Conservation (phyloP, 1,284 basidiomycete genomes). For the Apiotrichum gamsii region DNA sequence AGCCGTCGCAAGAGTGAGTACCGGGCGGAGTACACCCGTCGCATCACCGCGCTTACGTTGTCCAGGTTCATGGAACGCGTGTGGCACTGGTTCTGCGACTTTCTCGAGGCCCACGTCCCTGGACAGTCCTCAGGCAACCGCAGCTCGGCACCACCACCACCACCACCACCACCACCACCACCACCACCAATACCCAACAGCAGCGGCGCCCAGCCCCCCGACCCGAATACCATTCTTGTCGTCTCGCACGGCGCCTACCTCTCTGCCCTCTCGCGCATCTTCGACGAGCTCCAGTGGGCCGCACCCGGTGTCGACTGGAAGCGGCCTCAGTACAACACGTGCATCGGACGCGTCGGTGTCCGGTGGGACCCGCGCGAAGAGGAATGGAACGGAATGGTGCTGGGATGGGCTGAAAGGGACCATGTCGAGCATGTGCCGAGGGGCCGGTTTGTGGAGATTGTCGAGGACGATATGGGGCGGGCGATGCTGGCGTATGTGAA, state of each 20-base stretch:
- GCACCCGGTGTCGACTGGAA: conserved; percentile 15
- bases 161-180: too few species aligned
- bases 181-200: too few species aligned
- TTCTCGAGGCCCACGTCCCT: conserved; percentile 13
- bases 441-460: too few species aligned
- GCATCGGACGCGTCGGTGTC: conserved; percentile 24
- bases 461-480: too few species aligned
- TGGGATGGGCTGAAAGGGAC: conserved; percentile 25
- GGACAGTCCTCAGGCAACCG: too few species aligned
- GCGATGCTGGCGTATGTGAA: too few species aligned
- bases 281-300: too few species aligned
- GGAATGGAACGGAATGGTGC: conserved; percentile 21
- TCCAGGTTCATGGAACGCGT: conserved; percentile 18
- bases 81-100: conserved; percentile 12
- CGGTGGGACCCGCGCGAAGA: conserved; percentile 2
- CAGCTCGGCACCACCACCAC: too few species aligned
- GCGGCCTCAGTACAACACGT: conserved; percentile 28
- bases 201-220: neutral
- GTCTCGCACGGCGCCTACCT: conserved; percentile 44
- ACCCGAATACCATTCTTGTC: conserved; percentile 26
- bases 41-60: conserved; percentile 22
- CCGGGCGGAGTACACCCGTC: conserved; percentile 21
- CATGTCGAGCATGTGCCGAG: too few species aligned
- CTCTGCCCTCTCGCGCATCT: conserved; percentile 18
- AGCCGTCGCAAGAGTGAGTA: conserved; percentile 24